Base-by-base conservation (phyloP, 164 flowering plant species). In the Umbellularia californica region DNA sequence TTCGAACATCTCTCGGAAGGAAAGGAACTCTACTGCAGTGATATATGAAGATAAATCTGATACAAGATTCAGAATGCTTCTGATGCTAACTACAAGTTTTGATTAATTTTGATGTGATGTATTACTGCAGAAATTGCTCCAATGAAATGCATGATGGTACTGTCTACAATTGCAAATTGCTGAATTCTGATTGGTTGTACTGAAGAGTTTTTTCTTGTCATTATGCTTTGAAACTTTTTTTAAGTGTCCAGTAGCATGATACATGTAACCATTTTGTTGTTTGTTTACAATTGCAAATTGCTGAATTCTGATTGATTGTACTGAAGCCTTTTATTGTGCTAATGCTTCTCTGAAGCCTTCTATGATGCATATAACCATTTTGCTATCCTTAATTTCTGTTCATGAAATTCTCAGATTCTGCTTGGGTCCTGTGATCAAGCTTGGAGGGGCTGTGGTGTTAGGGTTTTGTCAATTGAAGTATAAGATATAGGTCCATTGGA, bases 101-200 rank as follows among this genome's bases (percentile, higher is more conserved):
- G 60, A 19, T 55, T 55, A 19, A 55, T 55, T 55, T 55, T 20
- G 17, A 15, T 55, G 20, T n/a, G 19, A 58, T 17, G 24, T 64
- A 6, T 22, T 22, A 64, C 22, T 64, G 67, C 67, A 24, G 67
- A 22, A 24, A 11, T 24, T 64, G 24, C 30, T 20, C 30, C 28
- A 24, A 22, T 69, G 71, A 69, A 69, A n/a, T 22, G 71, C 35
- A 69, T 69, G 35, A 69, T 67, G 30, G 20, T 30, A 52, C 47
- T 69, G 41, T 52, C 9, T 69, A 15, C 20, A 11, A 24, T n/a
- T 22, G 10, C 25, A 9, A 24, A 22, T 22, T 64, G 23, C 67
- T 24, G 28, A 64, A 22, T 24, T 64, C 67, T 64, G 23, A 24
- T 64, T 64, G 28, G 67, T 64, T 24, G 67, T 22, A 12, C 3